Evolutionary conservation across 352 stramenopile genomes (phyloP), one percentile per base, ranked within the genome.

Genomic region (Achlya hypogyna): DNA sequence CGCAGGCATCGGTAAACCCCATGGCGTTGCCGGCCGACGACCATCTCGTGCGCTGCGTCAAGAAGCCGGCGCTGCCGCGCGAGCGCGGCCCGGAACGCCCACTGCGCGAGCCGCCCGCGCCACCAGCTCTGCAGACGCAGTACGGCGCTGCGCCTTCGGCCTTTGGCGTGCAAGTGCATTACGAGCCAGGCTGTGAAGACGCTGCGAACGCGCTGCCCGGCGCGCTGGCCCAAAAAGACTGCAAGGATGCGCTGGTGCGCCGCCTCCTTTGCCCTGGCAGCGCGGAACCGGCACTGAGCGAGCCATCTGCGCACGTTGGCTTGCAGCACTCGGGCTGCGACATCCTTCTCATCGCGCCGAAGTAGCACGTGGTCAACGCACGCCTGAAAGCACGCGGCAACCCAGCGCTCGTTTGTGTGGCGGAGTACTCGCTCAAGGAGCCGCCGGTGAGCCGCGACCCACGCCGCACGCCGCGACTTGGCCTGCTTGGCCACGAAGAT

Each of bases 281-380:
- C 32, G 0, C 16, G 20, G 5, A 64, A 38, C 23, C 69, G 75
- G 2, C 72, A 73, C 5, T 78, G 78, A 27, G 63, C 63, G 40
- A 74, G 29, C 16, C 60, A 70, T 32, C 70, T 68, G 22, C 78
- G 75, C 22, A 74, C 82, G 59, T 52, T 63, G 5, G 63, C 56
- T 65, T 91, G 82, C 38, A 91, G 80, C 6, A 49, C 65, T n/a
- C 34, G 53, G 9, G 56, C 66, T 8, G 72, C 71, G 22, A 58
- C 9, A 20, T 25, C 2, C 43, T 75, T 75, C 0, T 53, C 29
- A 12, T 56, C 27, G 2, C 58, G 65, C 23, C 43, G 14, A 8
- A 64, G 14, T 12, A 23, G 31, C 18, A 64, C 1, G 23, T 27
- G 52, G 5, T 49, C 54, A 20, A 52, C 54, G 22, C 45, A 28